Base-by-base conservation (phyloP, 768 basidiomycete species). In the Trichaptum fuscoviolaceum region DNA sequence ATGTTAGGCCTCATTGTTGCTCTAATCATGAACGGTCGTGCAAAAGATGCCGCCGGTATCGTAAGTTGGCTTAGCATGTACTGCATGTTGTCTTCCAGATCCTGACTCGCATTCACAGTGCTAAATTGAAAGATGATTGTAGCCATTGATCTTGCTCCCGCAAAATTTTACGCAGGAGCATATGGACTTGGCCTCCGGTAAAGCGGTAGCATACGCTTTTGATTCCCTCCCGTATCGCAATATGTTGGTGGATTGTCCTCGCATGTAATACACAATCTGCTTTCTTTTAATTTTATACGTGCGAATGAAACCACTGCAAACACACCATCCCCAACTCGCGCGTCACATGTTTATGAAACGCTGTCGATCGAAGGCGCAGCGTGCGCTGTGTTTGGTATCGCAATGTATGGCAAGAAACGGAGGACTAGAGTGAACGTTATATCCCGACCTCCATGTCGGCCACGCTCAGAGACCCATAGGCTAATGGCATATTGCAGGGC, bases 11-110 rank as follows among this genome's bases (percentile, higher is more conserved):
- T 85, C 61, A 85, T 85, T 69, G 83, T 84, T 62, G 83, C 83
- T 30, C 77, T 84, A 25, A 83, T 84, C 74, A 79, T 84, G 76
- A 84, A 83, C 78, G 83, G 81, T 68, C 70, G 67, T 52, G 72
- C 73, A 61, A 25, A 61, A 24, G 59, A 34, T 17, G 59, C 59
- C 25, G 23, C 15, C 30, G 59, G 59, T 18, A 61, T 61, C 15
- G 59, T 61, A 20, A 61, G 59, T 61, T 61, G 20, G 30, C 30
- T 30, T 30, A 8, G 30, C 30, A 52, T 20, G 42, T 52, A 52
- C 20, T 52, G 15, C 20, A 2, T 52, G 42, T 3, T 12, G 10
- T 15, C 42, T 52, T 20, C 20, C 10, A 36, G 20, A 52, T 12
- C 12, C 12, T 12, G 10, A 12, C 12, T 52, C 10, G 2, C 42